Base-by-base conservation (phyloP, 1,139 yeast genomes). In the Geotrichum restrictum region DNA sequence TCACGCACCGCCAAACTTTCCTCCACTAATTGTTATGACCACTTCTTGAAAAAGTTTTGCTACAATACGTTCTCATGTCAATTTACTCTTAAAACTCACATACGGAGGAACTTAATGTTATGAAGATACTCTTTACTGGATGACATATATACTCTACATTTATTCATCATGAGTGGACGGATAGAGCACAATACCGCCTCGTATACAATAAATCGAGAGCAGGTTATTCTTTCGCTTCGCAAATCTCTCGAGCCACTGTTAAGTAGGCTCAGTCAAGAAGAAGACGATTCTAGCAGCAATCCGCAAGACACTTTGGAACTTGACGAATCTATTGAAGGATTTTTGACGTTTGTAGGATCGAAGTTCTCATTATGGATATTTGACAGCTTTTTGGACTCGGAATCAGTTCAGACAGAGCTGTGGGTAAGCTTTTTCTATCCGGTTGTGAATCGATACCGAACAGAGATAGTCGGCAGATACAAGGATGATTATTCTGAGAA, bases 291-390 rank as follows among this genome's bases (percentile, higher is more conserved):
- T 13, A 40, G n/a, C 18, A 16, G 37, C 14, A 34, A 34, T 7
- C 37, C 14, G 8, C 37, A 34, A 16, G 37, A 34, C 3, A 16
- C 18, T 5, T n/a, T 16, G n/a, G 37, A 34, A 7, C 37, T 56
- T 8, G 62, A 59, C 40, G 55, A 51, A 19, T 38, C 51, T 5
- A 45, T 60, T 22, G 41, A 56, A 4, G 55, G 56, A 1, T 52
- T 58, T n/a, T 45, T 60, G 41, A 49, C 52, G 19, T 52, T 51
- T 41, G 49, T 55, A 10, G 52, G 57, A 7, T 45, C 60, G 13
- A 42, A 45, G 41, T 55, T 52, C 24, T 51, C 55, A 8, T 51
- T 47, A 8, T 54, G 57, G 57, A 51, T 55, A 14, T 51, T 53
- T 40, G 45, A 44, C 18, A 52, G 54, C 34, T 55, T 54, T 32